Base-by-base conservation (phyloP, 768 basidiomycete genomes). In the Serendipita sp. region DNA sequence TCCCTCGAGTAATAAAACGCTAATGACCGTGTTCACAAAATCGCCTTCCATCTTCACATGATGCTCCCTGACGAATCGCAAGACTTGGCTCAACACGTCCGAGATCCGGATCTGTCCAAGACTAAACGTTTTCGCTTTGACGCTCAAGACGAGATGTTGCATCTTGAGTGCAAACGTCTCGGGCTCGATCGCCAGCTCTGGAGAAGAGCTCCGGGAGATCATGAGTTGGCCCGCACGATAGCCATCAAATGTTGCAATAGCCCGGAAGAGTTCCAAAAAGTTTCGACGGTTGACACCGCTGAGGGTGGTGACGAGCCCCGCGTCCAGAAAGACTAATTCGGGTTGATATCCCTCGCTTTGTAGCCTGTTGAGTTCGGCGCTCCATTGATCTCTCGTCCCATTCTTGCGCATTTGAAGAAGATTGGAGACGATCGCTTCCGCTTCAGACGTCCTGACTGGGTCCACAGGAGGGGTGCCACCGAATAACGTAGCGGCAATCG, bases 31-130 rank as follows among this genome's bases (percentile, higher is more conserved):
- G 74, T 99, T 99, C 72, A 98, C 86, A 72, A 99, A 99, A 73
- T 98, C 96, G 13, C 87, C 92, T 76, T 99, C 95, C 86, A 99
- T 89, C 78, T 92, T 97, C 68, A 98, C 96, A 71, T 96, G 95
- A 73, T 97, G 94, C 68, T 82, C 79, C 65, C 93, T 78, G 2
- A 99, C 94, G 38, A 86, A 83, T 69, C 77, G 85, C 58, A 99
- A 76, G 5, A 98, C 96, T 67, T 95, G 89, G 2, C 83, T 88
- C 35, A 98, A 76, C 67, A 99, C 83, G 73, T 98, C 94, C 34
- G 89, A 87, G 64, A 99, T 96, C 73, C 89, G 92, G 76, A 99
- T 92, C 73, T 92, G 86, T n/a, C 91, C 93, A 3, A 99, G 83
- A 30, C 90, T 91, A 76, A 99, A 99, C 2, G 96, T 98, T 75